Base-by-base conservation (phyloP, 164 flowering plant species). In the Vitis cinerea region DNA sequence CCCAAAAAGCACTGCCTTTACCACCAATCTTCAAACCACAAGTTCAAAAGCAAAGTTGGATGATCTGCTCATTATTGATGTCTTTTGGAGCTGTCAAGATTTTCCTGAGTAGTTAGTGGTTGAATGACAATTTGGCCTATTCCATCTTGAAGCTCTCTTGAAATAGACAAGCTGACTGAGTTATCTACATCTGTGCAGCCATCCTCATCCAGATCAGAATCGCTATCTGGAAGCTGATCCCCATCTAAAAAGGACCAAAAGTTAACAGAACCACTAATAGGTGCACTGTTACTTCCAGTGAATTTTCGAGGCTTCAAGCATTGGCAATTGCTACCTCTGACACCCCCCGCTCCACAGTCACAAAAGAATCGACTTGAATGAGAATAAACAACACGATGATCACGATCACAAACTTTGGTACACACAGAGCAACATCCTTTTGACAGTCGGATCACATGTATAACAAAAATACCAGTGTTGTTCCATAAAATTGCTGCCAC, bases 391-490 rank as follows among this genome's bases (percentile, higher is more conserved):
- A 96, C 99, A 79, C 99, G 97, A 71, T 95, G 99, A 74, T 98
- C 97, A 65, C 90, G 95, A 74, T 96, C 98, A 68, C 99, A 96
- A 69, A 93, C 99, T 81, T 91, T 96, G n/a, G 99, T 98, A 80
- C 98, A 96, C 17, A 93, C 93, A 64, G 99, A 96, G 77, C 99
- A 96, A 75, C 99, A 96, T 55, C 98, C 99, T 83, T 96, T 96
- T 3, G 97, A 89, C 94, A 64, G 97, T 96, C 73, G 91, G 87
- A 79, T 96, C 98, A 84, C 99, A 96, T 15, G 99, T 96, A 77
- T 96, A 96, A 73, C 99, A 96, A 75, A 96, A 96, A 70, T 96
- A 96, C 99, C 99, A 96, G 74, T 96, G 99, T 57, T 96, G 99
- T 70, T 96, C 99, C 97, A 92, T 93, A 76, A 96, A 93, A 80